These are phyloP conservation scores for Serendipita sp. DNA, from an alignment of 768 basidiomycete species.

Conservation along the genomic window DNA sequence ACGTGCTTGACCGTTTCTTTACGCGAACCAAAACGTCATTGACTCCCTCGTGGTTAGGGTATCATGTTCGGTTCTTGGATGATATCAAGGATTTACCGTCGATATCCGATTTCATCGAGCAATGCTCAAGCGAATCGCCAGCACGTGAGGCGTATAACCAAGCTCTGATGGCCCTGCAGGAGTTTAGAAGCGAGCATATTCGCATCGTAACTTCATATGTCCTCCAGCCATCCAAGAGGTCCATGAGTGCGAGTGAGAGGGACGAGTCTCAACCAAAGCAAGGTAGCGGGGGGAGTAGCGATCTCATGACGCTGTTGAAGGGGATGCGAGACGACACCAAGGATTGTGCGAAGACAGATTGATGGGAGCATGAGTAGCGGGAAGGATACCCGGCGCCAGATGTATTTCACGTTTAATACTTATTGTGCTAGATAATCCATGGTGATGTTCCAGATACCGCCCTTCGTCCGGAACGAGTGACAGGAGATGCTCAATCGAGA, in stretches of 20 bases:
- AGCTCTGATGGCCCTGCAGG: conserved; percentile 63
- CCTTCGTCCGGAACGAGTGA: neutral
- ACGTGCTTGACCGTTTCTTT: neutral
- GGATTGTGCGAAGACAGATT: neutral
- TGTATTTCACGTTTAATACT: neutral
- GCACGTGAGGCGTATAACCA: conserved; percentile 49
- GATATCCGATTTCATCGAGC: neutral
- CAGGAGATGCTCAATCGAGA: neutral
- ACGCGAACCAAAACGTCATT: neutral
- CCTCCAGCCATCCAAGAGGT: conserved; percentile 58
- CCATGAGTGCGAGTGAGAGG: neutral
- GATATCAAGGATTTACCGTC: neutral
- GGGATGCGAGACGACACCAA: conserved; percentile 79
- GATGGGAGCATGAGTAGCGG: neutral
- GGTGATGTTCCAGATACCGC: neutral
- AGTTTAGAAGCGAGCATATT: conserved; percentile 77
- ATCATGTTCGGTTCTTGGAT: neutral
- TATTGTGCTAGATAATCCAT: neutral
- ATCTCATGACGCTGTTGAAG: conserved; percentile 67
- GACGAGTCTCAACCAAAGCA: neutral
- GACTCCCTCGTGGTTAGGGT: neutral
- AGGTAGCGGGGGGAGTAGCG: conserved; percentile 49
- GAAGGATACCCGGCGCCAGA: too few species aligned
- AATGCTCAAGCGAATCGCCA: neutral
- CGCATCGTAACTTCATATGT: conserved; percentile 78